Evolutionary conservation across 805 yeast genomes (phyloP).

Genomic region (Ogataea nonfermentans): DNA sequence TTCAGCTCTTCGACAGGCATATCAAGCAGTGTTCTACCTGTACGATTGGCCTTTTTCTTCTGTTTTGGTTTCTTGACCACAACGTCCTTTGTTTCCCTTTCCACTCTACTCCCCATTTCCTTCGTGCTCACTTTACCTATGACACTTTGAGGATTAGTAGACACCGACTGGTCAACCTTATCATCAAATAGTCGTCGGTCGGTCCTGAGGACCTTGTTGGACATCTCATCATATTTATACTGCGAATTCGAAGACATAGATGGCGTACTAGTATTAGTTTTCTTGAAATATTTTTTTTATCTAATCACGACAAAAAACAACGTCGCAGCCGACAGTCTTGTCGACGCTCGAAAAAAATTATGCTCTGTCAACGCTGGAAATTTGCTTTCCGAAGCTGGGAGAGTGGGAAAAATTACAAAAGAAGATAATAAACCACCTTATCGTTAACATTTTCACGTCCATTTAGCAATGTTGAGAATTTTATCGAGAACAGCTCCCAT

Average conservation of each 20-base stretch:
- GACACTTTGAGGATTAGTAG: constrained; percentile 69
- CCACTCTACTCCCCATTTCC: constrained; percentile 57
- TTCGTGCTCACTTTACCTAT: constrained; percentile 62
- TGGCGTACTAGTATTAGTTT: neutral
- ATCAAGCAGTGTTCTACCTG: constrained; percentile 32
- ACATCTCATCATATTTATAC: constrained; percentile 70
- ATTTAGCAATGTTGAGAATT: constrained; percentile 10
- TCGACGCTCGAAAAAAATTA: constrained; percentile 7
- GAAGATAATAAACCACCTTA: constrained; percentile 8
- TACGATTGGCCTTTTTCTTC: constrained; percentile 12
- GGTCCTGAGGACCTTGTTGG: constrained; percentile 66
- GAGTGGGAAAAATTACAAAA: constrained; percentile 5
- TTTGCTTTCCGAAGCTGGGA: constrained; percentile 22
- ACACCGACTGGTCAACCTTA: constrained; percentile 42
- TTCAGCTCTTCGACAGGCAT: constrained; percentile 45
- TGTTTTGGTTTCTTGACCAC: constrained; percentile 8
- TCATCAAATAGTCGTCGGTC: constrained; percentile 51
- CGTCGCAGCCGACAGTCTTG: constrained; percentile 1
- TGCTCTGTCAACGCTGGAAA: constrained; percentile 15
- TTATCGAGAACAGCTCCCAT: constrained; percentile 7
- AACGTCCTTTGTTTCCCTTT: constrained; percentile 2
- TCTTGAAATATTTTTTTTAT: constrained; percentile 3
- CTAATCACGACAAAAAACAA: constrained; percentile 1
- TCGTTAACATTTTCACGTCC: constrained; percentile 1
- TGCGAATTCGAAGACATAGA: constrained; percentile 15